phyloP scores from a whole-genome alignment of 768 basidiomycete species.

The Steccherinum ochraceum region DNA sequence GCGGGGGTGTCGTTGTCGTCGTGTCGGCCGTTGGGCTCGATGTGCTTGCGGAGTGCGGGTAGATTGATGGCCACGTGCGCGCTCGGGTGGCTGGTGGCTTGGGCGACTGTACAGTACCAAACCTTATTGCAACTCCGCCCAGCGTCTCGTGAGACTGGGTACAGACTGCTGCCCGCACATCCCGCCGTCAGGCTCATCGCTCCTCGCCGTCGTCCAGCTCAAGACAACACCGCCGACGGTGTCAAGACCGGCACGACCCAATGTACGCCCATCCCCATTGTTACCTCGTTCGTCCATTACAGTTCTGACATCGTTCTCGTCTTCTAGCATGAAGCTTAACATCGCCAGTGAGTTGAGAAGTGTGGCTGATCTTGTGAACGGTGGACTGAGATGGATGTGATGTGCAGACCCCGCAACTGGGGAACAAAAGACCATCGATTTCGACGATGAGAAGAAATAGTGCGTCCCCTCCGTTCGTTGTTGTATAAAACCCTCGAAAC shows the following conservation, averaged over 20 bases:
- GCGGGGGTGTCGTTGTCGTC: slow-evolving; percentile 29
- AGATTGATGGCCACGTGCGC: slow-evolving; percentile 28
- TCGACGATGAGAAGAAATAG: slow-evolving; percentile 89
- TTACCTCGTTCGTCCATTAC: slow-evolving; percentile 23
- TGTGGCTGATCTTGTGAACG: slow-evolving; percentile 9
- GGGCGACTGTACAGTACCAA: slow-evolving; percentile 52
- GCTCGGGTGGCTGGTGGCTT: slow-evolving; percentile 28
- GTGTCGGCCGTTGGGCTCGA: slow-evolving; percentile 25
- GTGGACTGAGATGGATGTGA: slow-evolving; percentile 12
- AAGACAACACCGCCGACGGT: slow-evolving; percentile 24
- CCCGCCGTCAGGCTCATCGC: slow-evolving; percentile 21
- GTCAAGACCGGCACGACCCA: slow-evolving; percentile 27
- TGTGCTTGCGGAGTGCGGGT: slow-evolving; percentile 15
- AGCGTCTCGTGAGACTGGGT: slow-evolving; percentile 18
- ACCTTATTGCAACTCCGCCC: slow-evolving; percentile 44
- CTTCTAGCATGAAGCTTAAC: slow-evolving; percentile 87
- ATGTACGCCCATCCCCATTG: slow-evolving; percentile 26
- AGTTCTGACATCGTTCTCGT: neutral
- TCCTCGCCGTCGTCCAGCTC: slow-evolving; percentile 30
- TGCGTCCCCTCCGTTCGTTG: slow-evolving; percentile 29
- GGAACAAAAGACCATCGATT: slow-evolving; percentile 91
- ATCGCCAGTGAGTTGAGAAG: slow-evolving; percentile 72
- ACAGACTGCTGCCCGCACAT: neutral
- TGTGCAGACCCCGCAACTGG: slow-evolving; percentile 88
- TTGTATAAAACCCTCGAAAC: slow-evolving; percentile 2